These are phyloP conservation scores for Arthrobotrys entomopaga DNA, from an alignment of 2,329 filamentous ascomycete species.

Conservation along the genomic window DNA sequence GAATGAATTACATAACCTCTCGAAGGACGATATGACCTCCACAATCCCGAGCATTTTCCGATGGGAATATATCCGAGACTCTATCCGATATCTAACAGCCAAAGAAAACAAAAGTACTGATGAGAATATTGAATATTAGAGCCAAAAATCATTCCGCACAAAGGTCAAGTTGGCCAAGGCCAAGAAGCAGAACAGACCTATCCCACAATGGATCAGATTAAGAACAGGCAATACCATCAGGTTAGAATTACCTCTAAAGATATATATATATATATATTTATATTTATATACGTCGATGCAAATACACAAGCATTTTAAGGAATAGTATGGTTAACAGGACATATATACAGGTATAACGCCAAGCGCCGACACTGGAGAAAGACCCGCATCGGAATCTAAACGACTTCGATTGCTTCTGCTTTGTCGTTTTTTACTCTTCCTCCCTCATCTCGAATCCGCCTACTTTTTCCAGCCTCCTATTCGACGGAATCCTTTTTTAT, in stretches of 20 bases:
- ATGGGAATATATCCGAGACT: neutral
- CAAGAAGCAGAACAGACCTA: conserved; percentile 99
- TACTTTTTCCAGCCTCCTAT: too few species aligned
- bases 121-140: conserved; percentile 68
- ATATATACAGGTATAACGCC: conserved; percentile 87
- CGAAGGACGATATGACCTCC: neutral
- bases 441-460: conserved; percentile 19
- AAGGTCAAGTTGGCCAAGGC: conserved; percentile 99
- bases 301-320: too few species aligned
- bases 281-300: conserved; percentile 12
- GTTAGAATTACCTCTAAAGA: conserved; percentile 70
- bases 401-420: conserved; percentile 60
- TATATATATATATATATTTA: neutral
- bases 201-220: conserved; percentile 99
- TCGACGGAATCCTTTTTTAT: too few species aligned
- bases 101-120: conserved; percentile 61
- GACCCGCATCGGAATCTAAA: conserved; percentile 98
- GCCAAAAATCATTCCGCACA: conserved; percentile 99
- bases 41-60: conserved; percentile 17
- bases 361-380: conserved; percentile 99
- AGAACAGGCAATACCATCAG: conserved; percentile 99
- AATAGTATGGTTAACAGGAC: conserved; percentile 54
- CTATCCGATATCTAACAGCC: neutral
- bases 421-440: conserved; percentile 54
- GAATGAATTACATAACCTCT: too few species aligned